Base-by-base conservation (phyloP, 2,329 filamentous ascomycete genomes). In the Penicillium sclerotigenum region DNA sequence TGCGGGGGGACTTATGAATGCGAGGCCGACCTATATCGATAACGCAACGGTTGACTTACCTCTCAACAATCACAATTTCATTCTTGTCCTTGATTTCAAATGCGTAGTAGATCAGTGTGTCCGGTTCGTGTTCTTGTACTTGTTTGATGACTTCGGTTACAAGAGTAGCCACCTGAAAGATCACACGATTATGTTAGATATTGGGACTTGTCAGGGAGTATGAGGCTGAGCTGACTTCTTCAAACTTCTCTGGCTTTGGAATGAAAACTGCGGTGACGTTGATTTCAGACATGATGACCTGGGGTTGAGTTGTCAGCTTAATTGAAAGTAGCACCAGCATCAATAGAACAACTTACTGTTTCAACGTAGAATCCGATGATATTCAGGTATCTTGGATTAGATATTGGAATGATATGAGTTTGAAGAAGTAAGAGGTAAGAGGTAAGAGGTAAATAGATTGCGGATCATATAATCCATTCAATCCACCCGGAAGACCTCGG, bases 41-140 rank as follows among this genome's bases (percentile, higher is more conserved):
- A 20, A 26, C 37, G 24, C 31, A n/a, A 8, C 29, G 45, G 20
- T 38, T 33, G 20, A 52, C 51, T 53, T 54, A 72, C 71, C 68
- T 67, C 42, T 73, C 71, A n/a, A 73, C 63, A 14, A 70, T 63
- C 26, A 72, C 62, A 43, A 73, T 65, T 46, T 71, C 69, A 14
- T 69, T 65, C 36, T 66, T 67, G 14, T 65, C 66, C 26, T 64
- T 58, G 14, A 66, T 59, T 9, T 57, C 50, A 13, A 69, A 63
- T 14, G 65, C 63, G 37, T 71, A 72, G 58, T 72, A 73, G 29
- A 68, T 47, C 13, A 73, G 53, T 9, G 68, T 69, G 20, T 64
- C 64, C 8, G 71, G 69, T 40, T 73, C 71, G 16, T 70, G 61
- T 31, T 62, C 65, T 46, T 71, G 64, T 22, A 73, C 69, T 16